Base-by-base conservation (phyloP, 1,284 basidiomycete species). In the Porodaedalea pini region DNA sequence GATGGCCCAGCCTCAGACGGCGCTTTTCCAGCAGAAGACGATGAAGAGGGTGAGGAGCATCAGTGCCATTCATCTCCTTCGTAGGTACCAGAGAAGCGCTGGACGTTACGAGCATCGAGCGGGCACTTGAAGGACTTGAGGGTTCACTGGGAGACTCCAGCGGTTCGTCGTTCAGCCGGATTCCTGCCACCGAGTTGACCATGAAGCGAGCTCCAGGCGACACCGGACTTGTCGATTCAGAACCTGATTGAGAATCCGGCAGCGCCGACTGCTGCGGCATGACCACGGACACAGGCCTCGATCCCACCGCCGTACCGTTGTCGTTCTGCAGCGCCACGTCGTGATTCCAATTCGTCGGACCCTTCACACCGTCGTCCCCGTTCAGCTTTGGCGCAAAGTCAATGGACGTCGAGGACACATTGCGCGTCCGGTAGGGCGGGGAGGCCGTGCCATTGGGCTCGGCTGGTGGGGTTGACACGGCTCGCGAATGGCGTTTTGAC, bases 401-500 rank as follows among this genome's bases (percentile, higher is more conserved):
- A 4, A 36, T 29, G 31, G 40, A 58, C 40, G 43, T 37, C 32
- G 39, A 53, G 34, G 62, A 63, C 57, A 50, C 55, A 37, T 45
- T 39, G 41, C 53, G 64, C 57, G 25, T 66, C 62, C 56, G 69
- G 17, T 17, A 54, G 4, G 62, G 58, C 45, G 65, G 63, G n/a
- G 68, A 58, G 36, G 62, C 51, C 40, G 40, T 61, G 29, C 67
- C 65, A 60, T 73, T 71, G 15, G 71, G 68, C 11, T 63, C 59
- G 58, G 69, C 61, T 49, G 68, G 68, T 48, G 65, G 63, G 32
- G 69, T 73, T 0, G 83, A 85, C n/a, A 73, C 60, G 31, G 74
- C 78, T 56, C 82, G 78, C 2, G 82, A 83, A 66, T 87, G 86
- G 50, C 86, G 77, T 71, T 89, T 90, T 10, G 87, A 80, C 87